Evolutionary conservation across 1,139 yeast species (phyloP), one percentile per base, ranked within the genome.

Genomic region (Sugiyamaella grinbergsii): DNA sequence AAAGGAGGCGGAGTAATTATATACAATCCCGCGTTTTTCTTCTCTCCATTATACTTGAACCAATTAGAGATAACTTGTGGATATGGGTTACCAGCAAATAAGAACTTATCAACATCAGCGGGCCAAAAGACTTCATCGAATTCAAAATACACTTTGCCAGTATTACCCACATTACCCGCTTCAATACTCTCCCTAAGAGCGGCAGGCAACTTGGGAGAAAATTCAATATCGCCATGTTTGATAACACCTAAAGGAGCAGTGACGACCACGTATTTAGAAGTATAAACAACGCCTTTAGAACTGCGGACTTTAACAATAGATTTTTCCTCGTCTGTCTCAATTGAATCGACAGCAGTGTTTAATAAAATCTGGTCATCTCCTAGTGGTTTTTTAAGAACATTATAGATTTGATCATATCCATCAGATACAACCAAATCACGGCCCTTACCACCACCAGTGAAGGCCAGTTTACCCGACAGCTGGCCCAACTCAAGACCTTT

Each of bases 391-490:
- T 54, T 39, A 15, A 67, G 41, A 8, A 50, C 48, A 15, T 59
- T 42, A 37, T 55, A 56, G n/a, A 67, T 52, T 32, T 57, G 45
- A 51, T 58, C 65, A 51, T 62, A 76, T 58, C 96, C 96, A 66
- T 95, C 96, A 54, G 87, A 73, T 1, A 95, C 90, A 65, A 83
- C 87, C 41, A 95, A 94, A 50, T 95, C 87, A 73, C 96, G 82
- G 55, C 90, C 94, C 70, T 86, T 85, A 54, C 83, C 82, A 43
- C 95, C 94, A 68, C 83, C 85, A 7, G 88, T 87, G 11, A 42
- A 40, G 18, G 54, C 53, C 33, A 49, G 41, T 45, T 54, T 53
- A 19, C 58, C 55, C 3, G 65, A 58, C 16, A 62, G 43, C 24
- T 54, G 28, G n/a, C 38, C 31, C 53, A 58, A 57, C 80, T 62